These are phyloP conservation scores for Magnaporthiopsis incrustans DNA, from an alignment of 2,329 filamentous ascomycete species.

Conservation along the genomic window DNA sequence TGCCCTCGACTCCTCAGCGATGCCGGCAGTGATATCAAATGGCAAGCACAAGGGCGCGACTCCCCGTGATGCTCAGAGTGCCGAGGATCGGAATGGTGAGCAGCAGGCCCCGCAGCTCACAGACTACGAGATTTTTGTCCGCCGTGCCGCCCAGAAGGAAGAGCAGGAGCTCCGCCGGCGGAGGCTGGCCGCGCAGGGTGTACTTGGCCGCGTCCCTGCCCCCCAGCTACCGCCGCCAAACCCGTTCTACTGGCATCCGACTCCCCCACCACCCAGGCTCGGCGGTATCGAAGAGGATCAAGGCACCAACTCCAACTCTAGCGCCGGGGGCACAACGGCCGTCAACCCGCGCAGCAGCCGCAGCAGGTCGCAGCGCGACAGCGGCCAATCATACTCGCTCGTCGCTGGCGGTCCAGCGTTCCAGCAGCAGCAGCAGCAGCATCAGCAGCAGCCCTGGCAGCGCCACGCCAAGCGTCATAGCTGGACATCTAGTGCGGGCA, in stretches of 20 bases:
- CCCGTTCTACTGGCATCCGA: conserved; percentile 2
- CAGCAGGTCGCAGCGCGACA: conserved; percentile 5
- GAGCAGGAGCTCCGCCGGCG: conserved; percentile 17
- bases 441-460: background rate
- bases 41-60: background rate
- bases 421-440: background rate
- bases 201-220: conserved; percentile 15
- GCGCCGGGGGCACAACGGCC: conserved; percentile 8
- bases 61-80: background rate
- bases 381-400: conserved; percentile 5
- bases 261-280: background rate
- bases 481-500: conserved; percentile 12
- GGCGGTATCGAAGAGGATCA: conserved; percentile 1
- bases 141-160: conserved; percentile 15
- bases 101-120: background rate
- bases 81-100: background rate
- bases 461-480: conserved; percentile 9
- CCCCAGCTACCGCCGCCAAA: conserved; percentile 4
- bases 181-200: conserved; percentile 15
- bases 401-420: background rate
- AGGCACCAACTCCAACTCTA: conserved; percentile 4
- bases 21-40: background rate
- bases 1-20: background rate
- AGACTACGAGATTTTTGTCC: conserved; percentile 22
- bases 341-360: conserved; percentile 4